Evolutionary conservation across 805 yeast genomes (phyloP).

Genomic region (Candida verbasci): DNA sequence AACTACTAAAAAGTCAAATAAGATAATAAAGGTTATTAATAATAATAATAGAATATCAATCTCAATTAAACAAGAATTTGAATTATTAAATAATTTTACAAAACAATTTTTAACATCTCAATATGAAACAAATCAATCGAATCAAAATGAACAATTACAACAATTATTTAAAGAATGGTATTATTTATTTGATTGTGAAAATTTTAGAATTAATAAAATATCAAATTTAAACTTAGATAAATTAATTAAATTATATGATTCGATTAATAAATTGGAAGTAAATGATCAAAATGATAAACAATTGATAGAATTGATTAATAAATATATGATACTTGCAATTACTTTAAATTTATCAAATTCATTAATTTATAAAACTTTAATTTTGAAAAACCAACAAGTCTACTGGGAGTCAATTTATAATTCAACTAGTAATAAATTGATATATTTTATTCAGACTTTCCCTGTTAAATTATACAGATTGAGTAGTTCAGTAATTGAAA

Average conservation of each 20-base stretch:
- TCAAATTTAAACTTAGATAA: constrained; percentile 9
- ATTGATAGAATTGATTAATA: constrained; percentile 16
- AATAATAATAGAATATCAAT: constrained; percentile 29
- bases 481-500: constrained; percentile 4
- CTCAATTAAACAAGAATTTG: constrained; percentile 18
- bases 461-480: constrained; percentile 25
- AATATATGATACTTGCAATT: constrained; percentile 19
- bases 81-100: constrained; percentile 18
- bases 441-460: constrained; percentile 31
- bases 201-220: constrained; percentile 13
- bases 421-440: constrained; percentile 20
- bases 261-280: constrained; percentile 4
- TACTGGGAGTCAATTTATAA: constrained; percentile 31
- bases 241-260: constrained; percentile 10
- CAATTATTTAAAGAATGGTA: constrained; percentile 20
- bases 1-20: constrained; percentile 5
- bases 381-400: constrained; percentile 25
- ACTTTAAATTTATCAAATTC: constrained; percentile 27
- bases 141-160: constrained; percentile 10
- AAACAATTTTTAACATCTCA: constrained; percentile 18
- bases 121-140: constrained; percentile 7
- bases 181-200: constrained; percentile 18
- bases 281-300: constrained; percentile 5
- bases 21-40: constrained; percentile 18
- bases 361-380: constrained; percentile 30